Conservation (phyloP, 2,329 filamentous ascomycete species). For the Corinectria fuckeliana region DNA sequence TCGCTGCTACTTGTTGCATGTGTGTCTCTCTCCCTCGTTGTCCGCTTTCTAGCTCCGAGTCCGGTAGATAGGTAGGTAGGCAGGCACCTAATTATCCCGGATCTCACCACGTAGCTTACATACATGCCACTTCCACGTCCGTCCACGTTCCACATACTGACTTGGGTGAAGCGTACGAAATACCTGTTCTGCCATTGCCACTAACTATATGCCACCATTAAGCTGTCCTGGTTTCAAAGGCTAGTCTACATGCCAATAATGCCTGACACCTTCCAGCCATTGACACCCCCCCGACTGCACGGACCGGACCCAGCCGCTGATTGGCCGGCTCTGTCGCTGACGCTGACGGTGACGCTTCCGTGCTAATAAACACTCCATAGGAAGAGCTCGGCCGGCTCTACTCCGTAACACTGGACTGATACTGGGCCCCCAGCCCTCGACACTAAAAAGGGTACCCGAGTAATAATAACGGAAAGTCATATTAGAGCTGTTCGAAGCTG, state of each 20-base stretch:
- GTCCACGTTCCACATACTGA: not conserved
- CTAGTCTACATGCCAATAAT: no score
- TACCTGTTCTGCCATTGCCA: no score
- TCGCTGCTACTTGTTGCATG: constrained; percentile 12
- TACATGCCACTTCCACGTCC: constrained; percentile 4
- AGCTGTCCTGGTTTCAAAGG: not conserved
- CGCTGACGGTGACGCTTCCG: not conserved
- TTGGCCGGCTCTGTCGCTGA: constrained; percentile 14
- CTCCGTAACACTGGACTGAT: not conserved
- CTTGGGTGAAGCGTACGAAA: not conserved
- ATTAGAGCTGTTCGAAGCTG: constrained; percentile 1
- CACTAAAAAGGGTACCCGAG: no score
- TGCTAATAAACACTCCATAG: not conserved
- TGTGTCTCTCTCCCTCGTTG: not conserved
- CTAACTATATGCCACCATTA: no score
- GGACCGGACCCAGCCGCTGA: constrained; percentile 22
- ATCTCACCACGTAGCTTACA: not conserved
- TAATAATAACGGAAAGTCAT: no score
- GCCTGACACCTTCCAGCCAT: constrained; percentile 5
- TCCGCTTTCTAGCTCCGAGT: no score
- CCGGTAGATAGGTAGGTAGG: no score
- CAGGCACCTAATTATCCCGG: no score
- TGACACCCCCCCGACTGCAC: constrained; percentile 3
- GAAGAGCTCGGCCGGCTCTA: constrained; percentile 13
- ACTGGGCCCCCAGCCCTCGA: no score